Evolutionary conservation across 805 yeast species (phyloP).

Genomic region (Danielia reshetovae): DNA sequence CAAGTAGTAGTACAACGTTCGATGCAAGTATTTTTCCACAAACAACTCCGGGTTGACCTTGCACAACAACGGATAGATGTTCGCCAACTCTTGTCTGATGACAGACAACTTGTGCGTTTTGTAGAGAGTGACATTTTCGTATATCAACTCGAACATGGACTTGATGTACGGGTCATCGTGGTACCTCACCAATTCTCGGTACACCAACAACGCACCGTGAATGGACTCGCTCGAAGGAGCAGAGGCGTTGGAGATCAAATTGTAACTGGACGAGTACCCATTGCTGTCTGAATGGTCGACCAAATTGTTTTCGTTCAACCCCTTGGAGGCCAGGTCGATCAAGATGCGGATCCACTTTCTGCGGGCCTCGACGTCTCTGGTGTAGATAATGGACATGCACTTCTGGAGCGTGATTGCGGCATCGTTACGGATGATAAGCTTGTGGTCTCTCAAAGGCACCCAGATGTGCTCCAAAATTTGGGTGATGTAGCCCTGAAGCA

Average conservation of each 20-base stretch:
- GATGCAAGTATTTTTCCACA: conserved; percentile 75
- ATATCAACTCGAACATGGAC: conserved; percentile 69
- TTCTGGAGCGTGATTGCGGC: conserved; percentile 77
- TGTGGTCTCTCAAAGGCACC: conserved; percentile 81
- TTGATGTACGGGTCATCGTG: conserved; percentile 70
- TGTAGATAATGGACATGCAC: conserved; percentile 74
- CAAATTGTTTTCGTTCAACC: conserved; percentile 39
- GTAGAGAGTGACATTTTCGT: conserved; percentile 66
- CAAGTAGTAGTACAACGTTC: conserved; percentile 71
- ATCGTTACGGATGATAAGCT: conserved; percentile 70
- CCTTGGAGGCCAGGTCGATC: conserved; percentile 62
- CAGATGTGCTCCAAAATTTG: conserved; percentile 80
- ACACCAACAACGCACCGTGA: conserved; percentile 85
- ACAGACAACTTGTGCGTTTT: conserved; percentile 74
- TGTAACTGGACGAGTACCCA: conserved; percentile 5
- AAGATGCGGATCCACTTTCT: conserved; percentile 72
- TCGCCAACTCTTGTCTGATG: conserved; percentile 80
- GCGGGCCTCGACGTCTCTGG: conserved; percentile 68
- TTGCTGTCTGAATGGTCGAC: conserved; percentile 8
- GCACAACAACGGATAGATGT: conserved; percentile 79
- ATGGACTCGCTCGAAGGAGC: conserved; percentile 53
- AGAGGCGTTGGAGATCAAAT: conserved; percentile 9
- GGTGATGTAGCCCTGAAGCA: conserved; percentile 72
- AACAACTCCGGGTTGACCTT: conserved; percentile 70
- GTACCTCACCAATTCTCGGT: conserved; percentile 65